Conservation (phyloP, 208 protist genomes). For the Trypanosoma boissoni region DNA sequence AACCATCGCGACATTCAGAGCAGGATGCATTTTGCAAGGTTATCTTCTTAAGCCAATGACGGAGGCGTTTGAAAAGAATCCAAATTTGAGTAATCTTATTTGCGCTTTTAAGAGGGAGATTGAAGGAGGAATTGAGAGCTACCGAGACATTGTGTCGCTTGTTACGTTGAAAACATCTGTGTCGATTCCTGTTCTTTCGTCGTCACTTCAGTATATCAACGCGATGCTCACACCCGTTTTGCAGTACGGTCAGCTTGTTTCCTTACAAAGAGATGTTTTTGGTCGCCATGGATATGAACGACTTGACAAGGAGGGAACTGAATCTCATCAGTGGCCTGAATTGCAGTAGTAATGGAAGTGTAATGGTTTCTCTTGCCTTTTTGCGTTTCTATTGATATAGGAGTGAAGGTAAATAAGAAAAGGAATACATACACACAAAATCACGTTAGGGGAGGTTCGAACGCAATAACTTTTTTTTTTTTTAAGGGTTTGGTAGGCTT, state of each 20-base stretch:
- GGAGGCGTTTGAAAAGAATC: conserved; percentile 83
- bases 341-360: conserved; percentile 54
- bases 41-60: conserved; percentile 88
- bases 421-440: no score
- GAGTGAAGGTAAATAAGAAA: no score
- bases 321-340: conserved; percentile 79
- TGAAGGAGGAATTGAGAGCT: conserved; percentile 50
- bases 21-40: conserved; percentile 89
- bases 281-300: conserved; percentile 90
- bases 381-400: no score
- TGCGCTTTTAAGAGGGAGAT: conserved; percentile 86
- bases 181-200: conserved; percentile 69
- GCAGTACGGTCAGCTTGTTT: conserved; percentile 86
- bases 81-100: conserved; percentile 83
- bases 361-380: neutral
- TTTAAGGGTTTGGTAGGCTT: neutral
- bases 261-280: conserved; percentile 90
- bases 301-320: conserved; percentile 74
- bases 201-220: conserved; percentile 83
- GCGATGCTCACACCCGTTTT: conserved; percentile 78
- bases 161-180: conserved; percentile 52
- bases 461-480: conserved; percentile 4
- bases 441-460: no score
- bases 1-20: conserved; percentile 90
- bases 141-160: conserved; percentile 59